Conservation (phyloP, 495 filamentous ascomycete genomes). For the Aspergillus conjunctus region DNA sequence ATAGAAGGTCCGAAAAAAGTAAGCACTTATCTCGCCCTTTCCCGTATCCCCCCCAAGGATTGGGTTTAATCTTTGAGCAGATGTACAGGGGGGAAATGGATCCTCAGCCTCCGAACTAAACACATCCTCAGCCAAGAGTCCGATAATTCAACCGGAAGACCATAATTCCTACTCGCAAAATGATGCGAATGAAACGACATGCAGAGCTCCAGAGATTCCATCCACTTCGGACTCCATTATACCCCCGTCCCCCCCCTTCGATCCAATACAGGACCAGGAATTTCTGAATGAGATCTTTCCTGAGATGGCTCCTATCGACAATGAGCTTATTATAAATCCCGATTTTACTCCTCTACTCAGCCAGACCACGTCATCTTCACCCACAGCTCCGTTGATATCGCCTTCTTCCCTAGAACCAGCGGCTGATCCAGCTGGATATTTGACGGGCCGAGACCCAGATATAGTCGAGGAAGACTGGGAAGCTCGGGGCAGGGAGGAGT, state of each 20-base stretch:
- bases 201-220: neutral
- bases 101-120: neutral
- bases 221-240: neutral
- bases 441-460: too few relatives aligned
- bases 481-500: neutral
- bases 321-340: too few relatives aligned
- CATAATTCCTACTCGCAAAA: neutral
- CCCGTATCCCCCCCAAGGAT: too few relatives aligned
- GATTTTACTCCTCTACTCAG: too few relatives aligned
- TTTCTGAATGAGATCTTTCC: neutral
- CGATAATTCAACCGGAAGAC: neutral
- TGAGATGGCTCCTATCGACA: too few relatives aligned
- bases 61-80: too few relatives aligned
- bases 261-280: neutral
- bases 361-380: too few relatives aligned
- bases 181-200: neutral
- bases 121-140: neutral
- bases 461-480: neutral
- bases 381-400: too few relatives aligned
- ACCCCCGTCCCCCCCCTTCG: neutral
- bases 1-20: neutral
- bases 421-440: too few relatives aligned
- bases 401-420: too few relatives aligned
- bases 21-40: neutral
- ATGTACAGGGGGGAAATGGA: too few relatives aligned